Percentiles rank a stretch among this genome's conserved stretches.
phyloP scores from a whole-genome alignment of 371 early-diverging fungal genomes.

The Mucor saturninus region DNA sequence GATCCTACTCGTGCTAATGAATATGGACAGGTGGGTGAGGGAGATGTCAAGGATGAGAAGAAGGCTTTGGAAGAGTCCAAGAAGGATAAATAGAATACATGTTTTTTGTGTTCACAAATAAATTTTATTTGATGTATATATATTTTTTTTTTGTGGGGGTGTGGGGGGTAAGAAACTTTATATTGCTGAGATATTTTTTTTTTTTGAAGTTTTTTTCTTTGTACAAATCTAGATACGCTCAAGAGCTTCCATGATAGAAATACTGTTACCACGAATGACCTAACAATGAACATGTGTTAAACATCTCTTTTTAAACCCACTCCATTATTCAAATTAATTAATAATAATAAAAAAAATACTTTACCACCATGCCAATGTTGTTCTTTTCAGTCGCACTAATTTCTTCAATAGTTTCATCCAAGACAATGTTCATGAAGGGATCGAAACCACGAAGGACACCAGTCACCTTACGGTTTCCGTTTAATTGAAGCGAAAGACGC shows the following conservation, averaged over 20 bases:
- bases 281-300: conserved; percentile 24
- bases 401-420: conserved; percentile 93
- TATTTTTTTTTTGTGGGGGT: too few relatives aligned
- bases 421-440: conserved; percentile 98
- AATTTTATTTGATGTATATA: too few relatives aligned
- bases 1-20: conserved; percentile 91
- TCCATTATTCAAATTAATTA: background rate
- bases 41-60: conserved; percentile 19
- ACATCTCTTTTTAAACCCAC: too few relatives aligned
- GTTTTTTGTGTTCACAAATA: background rate
- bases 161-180: background rate
- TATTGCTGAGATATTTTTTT: background rate
- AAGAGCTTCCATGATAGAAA: conserved; percentile 88
- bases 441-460: conserved; percentile 97
- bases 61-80: conserved; percentile 27
- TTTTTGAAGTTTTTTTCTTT: conserved; percentile 1
- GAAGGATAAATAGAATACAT: conserved; percentile 34
- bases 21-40: conserved; percentile 84
- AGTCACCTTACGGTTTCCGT: conserved; percentile 89
- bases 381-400: conserved; percentile 70
- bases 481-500: conserved; percentile 87
- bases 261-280: conserved; percentile 96
- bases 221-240: conserved; percentile 71
- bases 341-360: conserved; percentile 24
- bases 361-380: conserved; percentile 88